phyloP scores from a whole-genome alignment of 1,284 basidiomycete genomes.

The Apiotrichum akiyoshidainum region DNA sequence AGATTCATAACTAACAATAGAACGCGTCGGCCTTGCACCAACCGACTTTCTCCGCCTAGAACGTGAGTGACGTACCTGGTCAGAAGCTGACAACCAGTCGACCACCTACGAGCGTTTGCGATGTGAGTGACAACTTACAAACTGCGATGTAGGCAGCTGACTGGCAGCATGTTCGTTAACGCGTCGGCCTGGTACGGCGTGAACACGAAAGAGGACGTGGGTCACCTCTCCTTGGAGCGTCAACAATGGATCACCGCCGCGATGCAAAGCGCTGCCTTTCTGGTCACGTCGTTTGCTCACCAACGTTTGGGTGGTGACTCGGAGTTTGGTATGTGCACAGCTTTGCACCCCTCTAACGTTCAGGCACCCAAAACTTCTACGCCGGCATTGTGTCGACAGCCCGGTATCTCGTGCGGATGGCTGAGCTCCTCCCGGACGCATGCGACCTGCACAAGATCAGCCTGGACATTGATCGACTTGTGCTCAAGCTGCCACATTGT shows the following conservation, averaged over 20 bases:
- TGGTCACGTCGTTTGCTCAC: slow-evolving; percentile 6
- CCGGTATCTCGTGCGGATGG: slow-evolving; percentile 20
- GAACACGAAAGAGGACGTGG: slow-evolving; percentile 1
- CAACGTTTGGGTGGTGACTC: slow-evolving; percentile 4
- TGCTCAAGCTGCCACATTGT: slow-evolving; percentile 11
- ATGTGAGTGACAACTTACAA: slow-evolving; percentile 1
- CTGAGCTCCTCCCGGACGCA: slow-evolving; percentile 14
- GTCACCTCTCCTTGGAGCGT: slow-evolving; percentile 5
- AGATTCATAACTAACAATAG: background rate
- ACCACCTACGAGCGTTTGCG: slow-evolving; percentile 15
- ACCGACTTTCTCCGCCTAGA: slow-evolving; percentile 30
- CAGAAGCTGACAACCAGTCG: slow-evolving; percentile 4
- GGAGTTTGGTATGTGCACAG: slow-evolving; percentile 7
- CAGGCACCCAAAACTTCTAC: slow-evolving; percentile 6
- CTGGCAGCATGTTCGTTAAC: slow-evolving; percentile 9
- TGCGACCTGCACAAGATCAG: slow-evolving; percentile 17
- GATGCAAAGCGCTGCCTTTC: slow-evolving; percentile 10
- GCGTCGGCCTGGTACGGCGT: slow-evolving; percentile 8
- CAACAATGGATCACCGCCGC: slow-evolving; percentile 10
- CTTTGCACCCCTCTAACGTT: too few species aligned
- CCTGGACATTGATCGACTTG: slow-evolving; percentile 17
- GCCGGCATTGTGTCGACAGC: slow-evolving; percentile 18
- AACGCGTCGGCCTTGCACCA: slow-evolving; percentile 2
- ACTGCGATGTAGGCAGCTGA: background rate
- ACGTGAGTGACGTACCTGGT: slow-evolving; percentile 6